Evolutionary conservation across 495 filamentous ascomycete genomes (phyloP), one percentile per base, ranked within the genome.

Genomic region (Aspergillus sparsus): DNA sequence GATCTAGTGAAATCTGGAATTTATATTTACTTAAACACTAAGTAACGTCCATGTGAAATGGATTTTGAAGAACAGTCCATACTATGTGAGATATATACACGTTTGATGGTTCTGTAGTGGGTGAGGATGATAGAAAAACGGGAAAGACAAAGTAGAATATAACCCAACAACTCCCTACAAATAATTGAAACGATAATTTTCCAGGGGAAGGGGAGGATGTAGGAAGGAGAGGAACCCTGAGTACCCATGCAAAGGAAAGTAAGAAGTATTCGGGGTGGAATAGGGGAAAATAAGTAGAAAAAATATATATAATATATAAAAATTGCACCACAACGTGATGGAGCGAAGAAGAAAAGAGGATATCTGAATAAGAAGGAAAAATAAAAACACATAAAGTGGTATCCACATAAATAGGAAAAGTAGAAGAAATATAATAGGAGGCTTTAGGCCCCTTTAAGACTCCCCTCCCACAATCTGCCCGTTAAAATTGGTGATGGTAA

Each of bases 401-500:
- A 47, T 47, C 44, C 21, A 34, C 16, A 54, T 31, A 47, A 49
- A 44, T 34, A 47, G n/a, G 18, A 21, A 33, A 10, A 16, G 34
- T 50, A 36, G 16, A 10, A 55, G 39, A 34, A 33, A 41, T 18
- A 49, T n/a, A 42, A 45, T 51, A 41, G 18, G 31, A 15, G 18
- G 16, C 5, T 11, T 11, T n/a, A 7, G 18, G 4, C 5, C 13
- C n/a, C 42, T 49, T 39, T 54, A 61, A 27, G 59, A 47, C 44
- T 47, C 64, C 53, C 74, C 77, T 35, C 77, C 76, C 35, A 76
- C 70, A 8, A 68, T 61, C 13, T 74, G 75, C 21, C 79, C 77
- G 60, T 78, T 75, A 12, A 70, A 66, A 45, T 73, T 62, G 2
- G 70, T 75, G 50, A 83, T 80, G 9, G 70, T 74, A 58, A 72